phyloP scores from a whole-genome alignment of 352 stramenopile species.

The Globisporangium spiculum region DNA sequence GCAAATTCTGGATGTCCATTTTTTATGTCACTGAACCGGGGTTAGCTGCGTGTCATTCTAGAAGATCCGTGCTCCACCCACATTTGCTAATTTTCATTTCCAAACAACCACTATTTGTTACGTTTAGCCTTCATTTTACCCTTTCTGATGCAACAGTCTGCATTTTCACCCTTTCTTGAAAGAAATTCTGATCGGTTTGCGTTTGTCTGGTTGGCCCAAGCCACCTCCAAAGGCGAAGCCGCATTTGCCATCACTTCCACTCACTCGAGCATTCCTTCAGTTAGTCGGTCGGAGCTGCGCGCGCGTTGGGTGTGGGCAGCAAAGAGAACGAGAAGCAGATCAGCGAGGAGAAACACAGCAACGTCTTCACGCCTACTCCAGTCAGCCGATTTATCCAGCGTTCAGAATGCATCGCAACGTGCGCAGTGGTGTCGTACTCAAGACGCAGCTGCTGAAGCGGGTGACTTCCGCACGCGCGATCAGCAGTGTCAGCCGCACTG shows the following conservation, averaged over 20 bases:
- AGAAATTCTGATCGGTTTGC: not conserved
- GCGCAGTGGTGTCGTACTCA: constrained; percentile 11
- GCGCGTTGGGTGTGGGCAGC: constrained; percentile 7
- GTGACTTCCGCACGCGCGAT: constrained; percentile 7
- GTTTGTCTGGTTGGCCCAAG: constrained; percentile 4
- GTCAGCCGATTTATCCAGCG: not conserved
- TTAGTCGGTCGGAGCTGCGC: constrained; percentile 8
- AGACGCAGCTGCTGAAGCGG: constrained; percentile 16
- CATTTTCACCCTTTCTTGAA: not conserved
- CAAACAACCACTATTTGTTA: not conserved
- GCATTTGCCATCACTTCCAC: not conserved
- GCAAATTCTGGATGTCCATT: not conserved
- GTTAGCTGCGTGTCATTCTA: constrained; percentile 1
- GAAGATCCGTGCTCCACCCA: not conserved
- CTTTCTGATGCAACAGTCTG: not conserved
- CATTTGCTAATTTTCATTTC: not conserved
- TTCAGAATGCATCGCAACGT: constrained; percentile 17
- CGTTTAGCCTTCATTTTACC: not conserved
- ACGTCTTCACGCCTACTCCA: not conserved
- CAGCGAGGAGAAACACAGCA: not conserved
- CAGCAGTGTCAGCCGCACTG: constrained; percentile 12
- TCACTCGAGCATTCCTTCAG: constrained; percentile 9
- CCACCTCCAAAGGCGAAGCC: not conserved
- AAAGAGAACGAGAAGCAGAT: not conserved
- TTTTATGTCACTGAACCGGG: not conserved